Conservation (phyloP, 1,284 basidiomycete species). For the Puccinia horiana region DNA sequence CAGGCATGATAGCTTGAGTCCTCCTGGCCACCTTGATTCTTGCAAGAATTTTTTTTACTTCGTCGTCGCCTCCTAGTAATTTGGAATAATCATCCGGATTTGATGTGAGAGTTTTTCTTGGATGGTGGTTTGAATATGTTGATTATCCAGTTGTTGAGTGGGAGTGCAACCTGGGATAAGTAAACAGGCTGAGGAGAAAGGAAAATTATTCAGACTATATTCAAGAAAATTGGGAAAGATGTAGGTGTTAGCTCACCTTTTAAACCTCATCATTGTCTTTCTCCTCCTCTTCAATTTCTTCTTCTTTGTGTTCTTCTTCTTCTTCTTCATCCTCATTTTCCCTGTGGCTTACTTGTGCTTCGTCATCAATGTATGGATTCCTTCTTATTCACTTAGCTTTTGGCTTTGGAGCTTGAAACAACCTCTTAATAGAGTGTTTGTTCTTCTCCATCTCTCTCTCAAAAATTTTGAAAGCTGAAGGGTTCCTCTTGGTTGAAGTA, state of each 20-base stretch:
- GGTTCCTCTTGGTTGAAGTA: background rate
- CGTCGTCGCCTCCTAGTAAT: background rate
- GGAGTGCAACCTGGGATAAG: background rate
- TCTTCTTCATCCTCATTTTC: background rate
- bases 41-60: background rate
- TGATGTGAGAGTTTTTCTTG: background rate
- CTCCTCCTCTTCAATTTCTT: too few species aligned
- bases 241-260: too few species aligned
- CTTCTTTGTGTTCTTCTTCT: background rate
- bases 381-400: background rate
- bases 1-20: too few species aligned
- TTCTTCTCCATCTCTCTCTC: background rate
- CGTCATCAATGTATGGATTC: background rate
- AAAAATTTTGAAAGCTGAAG: background rate
- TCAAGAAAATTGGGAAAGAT: too few species aligned
- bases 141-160: too few species aligned
- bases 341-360: background rate
- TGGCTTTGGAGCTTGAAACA: background rate
- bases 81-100: background rate
- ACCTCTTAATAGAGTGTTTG: background rate
- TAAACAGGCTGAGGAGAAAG: background rate
- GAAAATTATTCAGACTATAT: too few species aligned
- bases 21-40: background rate
- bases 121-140: background rate
- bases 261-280: too few species aligned